Conservation (phyloP, 31 red algal genomes). For the Odonthalia washingtoniensis region DNA sequence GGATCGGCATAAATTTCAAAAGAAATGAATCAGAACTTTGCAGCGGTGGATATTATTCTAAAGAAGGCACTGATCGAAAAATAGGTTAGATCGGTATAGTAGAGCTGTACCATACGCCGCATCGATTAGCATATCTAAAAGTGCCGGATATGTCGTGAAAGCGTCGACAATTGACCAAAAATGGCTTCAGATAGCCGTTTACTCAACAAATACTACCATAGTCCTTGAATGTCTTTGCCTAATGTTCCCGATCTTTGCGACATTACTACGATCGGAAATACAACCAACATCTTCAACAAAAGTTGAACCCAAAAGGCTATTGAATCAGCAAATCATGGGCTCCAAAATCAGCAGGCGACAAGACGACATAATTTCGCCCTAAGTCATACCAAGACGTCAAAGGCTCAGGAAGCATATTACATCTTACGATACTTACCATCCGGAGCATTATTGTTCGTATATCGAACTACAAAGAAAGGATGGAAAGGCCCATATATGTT, state of each 20-base stretch:
- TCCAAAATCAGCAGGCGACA: constrained; percentile 11
- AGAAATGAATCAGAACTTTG: no score
- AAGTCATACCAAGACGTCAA: background rate
- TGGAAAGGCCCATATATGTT: background rate
- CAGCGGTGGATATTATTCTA: no score
- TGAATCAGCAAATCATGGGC: background rate
- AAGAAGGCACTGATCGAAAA: no score
- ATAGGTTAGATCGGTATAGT: no score
- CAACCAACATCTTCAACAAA: background rate
- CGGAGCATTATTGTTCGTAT: background rate
- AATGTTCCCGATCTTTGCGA: background rate
- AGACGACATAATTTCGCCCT: background rate
- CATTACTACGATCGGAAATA: background rate
- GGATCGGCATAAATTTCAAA: no score
- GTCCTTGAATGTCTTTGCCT: background rate
- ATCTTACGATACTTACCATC: background rate
- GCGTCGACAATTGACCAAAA: no score
- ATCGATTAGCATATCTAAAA: no score
- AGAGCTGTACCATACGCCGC: no score
- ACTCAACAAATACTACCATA: background rate
- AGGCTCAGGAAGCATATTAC: background rate
- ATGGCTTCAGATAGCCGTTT: background rate
- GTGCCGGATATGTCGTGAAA: no score
- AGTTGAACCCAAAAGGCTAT: background rate
- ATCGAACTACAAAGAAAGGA: background rate